Percentiles rank a stretch among this genome's conserved stretches.
These are phyloP conservation scores for Xerocomus nothofagi DNA, from an alignment of 1,284 basidiomycete genomes.

Conservation along the genomic window DNA sequence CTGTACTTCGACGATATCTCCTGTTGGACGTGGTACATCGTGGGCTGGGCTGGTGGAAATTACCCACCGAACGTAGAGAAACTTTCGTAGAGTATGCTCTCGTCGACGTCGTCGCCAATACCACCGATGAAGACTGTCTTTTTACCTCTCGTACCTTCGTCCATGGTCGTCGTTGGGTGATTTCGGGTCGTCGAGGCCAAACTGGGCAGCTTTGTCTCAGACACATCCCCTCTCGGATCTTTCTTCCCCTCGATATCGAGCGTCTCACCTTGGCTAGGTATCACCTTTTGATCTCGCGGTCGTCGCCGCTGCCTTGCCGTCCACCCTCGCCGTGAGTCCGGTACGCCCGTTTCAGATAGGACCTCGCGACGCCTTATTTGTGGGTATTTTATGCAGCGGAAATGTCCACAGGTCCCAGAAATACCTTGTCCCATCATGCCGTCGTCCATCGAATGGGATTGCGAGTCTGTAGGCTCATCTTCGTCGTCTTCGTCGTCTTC, in stretches of 20 bases:
- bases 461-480: constrained; percentile 29
- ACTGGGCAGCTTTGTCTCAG: constrained; percentile 21
- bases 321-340: too few species aligned
- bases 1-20: constrained; percentile 81
- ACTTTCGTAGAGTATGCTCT: constrained; percentile 60
- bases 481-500: constrained; percentile 45
- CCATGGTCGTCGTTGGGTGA: constrained; percentile 44
- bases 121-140: constrained; percentile 81
- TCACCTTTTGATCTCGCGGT: not conserved
- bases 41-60: constrained; percentile 1
- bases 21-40: constrained; percentile 39
- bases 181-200: constrained; percentile 5
- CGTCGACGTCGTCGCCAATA: constrained; percentile 73
- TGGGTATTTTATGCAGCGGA: constrained; percentile 13
- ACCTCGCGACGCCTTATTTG: not conserved
- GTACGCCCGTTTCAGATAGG: constrained; percentile 3
- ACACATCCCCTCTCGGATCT: constrained; percentile 2
- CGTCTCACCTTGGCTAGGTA: not conserved
- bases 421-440: constrained; percentile 16
- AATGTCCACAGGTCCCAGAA: constrained; percentile 2
- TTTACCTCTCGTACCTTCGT: constrained; percentile 77
- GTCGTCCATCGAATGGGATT: constrained; percentile 32
- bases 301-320: too few species aligned
- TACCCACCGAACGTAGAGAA: constrained; percentile 77
- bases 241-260: constrained; percentile 11